A percentile compares a stretch with the other conserved stretches of the same genome.
phyloP scores from a whole-genome alignment of 2,329 filamentous ascomycete genomes.

The Verticillium alfalfae region DNA sequence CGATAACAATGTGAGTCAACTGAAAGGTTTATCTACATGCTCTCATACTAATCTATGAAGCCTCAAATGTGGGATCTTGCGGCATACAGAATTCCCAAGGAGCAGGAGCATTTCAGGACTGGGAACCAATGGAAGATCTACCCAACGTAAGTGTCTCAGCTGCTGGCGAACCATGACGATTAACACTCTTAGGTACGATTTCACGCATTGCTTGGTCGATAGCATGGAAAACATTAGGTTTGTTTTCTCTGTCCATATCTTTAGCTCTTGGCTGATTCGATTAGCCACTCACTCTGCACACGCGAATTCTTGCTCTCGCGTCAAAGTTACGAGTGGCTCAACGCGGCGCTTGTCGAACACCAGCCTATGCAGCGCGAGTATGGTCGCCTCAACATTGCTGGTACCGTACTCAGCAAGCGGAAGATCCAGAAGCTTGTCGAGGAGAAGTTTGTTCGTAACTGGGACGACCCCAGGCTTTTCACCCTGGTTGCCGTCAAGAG shows the following conservation, averaged over 20 bases:
- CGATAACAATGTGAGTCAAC: constrained; percentile 54
- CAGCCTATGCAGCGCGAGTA: constrained; percentile 92
- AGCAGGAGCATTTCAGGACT: constrained; percentile 69
- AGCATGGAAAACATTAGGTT: constrained; percentile 72
- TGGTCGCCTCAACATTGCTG: constrained; percentile 68
- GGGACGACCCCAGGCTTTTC: constrained; percentile 89
- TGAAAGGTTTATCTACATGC: too few relatives aligned
- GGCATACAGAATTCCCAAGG: constrained; percentile 77
- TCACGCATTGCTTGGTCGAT: constrained; percentile 86
- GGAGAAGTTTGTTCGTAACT: constrained; percentile 72
- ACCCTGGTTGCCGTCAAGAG: constrained; percentile 80
- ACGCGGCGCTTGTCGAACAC: constrained; percentile 76
- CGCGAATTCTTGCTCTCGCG: constrained; percentile 84
- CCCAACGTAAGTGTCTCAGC: constrained; percentile 49
- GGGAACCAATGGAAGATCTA: constrained; percentile 87
- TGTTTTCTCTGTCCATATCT: not conserved
- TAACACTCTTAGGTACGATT: constrained; percentile 57
- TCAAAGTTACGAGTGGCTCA: constrained; percentile 86
- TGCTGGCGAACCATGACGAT: not conserved
- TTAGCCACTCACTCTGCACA: constrained; percentile 84
- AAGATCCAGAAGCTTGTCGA: constrained; percentile 76
- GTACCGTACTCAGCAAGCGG: constrained; percentile 83
- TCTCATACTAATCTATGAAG: constrained; percentile 37
- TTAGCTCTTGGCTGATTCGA: not conserved
- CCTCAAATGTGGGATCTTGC: constrained; percentile 96